Percentiles rank a stretch among this genome's conserved stretches.
These are phyloP conservation scores for Rhizopogon salebrosus DNA, from an alignment of 768 basidiomycete species.

Conservation along the genomic window DNA sequence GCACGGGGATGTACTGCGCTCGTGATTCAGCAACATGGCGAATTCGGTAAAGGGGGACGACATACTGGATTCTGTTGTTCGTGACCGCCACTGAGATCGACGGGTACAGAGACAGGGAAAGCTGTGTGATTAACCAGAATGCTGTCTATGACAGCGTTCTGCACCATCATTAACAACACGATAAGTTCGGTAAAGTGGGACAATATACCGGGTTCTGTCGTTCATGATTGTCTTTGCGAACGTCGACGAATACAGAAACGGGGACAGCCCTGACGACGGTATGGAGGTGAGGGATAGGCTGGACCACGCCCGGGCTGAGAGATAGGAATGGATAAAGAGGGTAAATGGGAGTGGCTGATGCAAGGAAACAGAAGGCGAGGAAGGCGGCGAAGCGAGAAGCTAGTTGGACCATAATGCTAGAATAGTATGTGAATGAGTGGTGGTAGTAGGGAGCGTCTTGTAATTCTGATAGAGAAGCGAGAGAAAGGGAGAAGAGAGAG, in stretches of 20 bases:
- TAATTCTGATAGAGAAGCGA: slow-evolving; percentile 5
- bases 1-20: neutral
- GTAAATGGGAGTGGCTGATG: slow-evolving; percentile 8
- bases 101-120: slow-evolving; percentile 2
- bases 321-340: neutral
- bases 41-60: neutral
- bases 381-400: slow-evolving; percentile 22
- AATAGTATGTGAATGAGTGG: slow-evolving; percentile 21
- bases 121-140: neutral
- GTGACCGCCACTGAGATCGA: neutral
- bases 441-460: slow-evolving; percentile 18
- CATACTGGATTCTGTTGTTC: neutral
- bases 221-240: neutral
- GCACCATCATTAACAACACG: neutral
- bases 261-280: neutral
- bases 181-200: neutral
- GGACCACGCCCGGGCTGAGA: neutral
- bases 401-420: slow-evolving; percentile 24
- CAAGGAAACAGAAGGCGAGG: slow-evolving; percentile 23
- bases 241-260: too few relatives aligned
- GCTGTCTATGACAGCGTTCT: neutral
- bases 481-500: slow-evolving; percentile 5
- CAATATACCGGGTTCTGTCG: neutral
- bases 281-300: neutral
- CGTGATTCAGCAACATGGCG: neutral